Conservation (phyloP, 2,329 filamentous ascomycete genomes). For the Pezicula rhizophila region DNA sequence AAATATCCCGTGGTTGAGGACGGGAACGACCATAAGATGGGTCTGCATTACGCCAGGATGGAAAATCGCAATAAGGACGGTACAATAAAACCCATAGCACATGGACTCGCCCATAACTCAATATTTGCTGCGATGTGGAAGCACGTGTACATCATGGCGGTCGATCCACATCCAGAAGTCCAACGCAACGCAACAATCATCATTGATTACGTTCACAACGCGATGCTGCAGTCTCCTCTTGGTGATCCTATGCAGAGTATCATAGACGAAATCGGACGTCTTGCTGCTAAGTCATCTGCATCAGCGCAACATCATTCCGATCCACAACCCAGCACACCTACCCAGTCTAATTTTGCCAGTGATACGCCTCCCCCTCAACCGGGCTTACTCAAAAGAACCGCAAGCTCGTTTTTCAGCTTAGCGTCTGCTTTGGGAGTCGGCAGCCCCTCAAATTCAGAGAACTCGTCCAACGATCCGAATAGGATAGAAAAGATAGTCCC, state of each 20-base stretch:
- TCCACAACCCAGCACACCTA: slow-evolving; percentile 22
- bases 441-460: slow-evolving; percentile 20
- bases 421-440: slow-evolving; percentile 37
- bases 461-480: slow-evolving; percentile 16
- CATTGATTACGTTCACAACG: slow-evolving; percentile 77
- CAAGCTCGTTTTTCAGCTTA: slow-evolving; percentile 52
- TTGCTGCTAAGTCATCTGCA: slow-evolving; percentile 41
- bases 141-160: slow-evolving; percentile 80
- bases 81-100: slow-evolving; percentile 48
- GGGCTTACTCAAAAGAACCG: slow-evolving; percentile 56
- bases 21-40: slow-evolving; percentile 54
- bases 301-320: slow-evolving; percentile 21
- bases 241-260: slow-evolving; percentile 63
- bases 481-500: slow-evolving; percentile 11
- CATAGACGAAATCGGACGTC: slow-evolving; percentile 65
- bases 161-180: slow-evolving; percentile 92
- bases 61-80: slow-evolving; percentile 52
- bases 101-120: slow-evolving; percentile 73
- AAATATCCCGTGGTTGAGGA: slow-evolving; percentile 49
- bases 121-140: slow-evolving; percentile 95
- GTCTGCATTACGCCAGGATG: slow-evolving; percentile 53
- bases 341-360: not conserved
- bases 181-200: slow-evolving; percentile 79
- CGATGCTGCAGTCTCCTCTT: slow-evolving; percentile 71
- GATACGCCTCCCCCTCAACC: slow-evolving; percentile 45